A percentile compares a stretch with the other conserved stretches of the same genome.
These are phyloP conservation scores for Penicillium paradoxum DNA, from an alignment of 495 filamentous ascomycete species.

Conservation along the genomic window DNA sequence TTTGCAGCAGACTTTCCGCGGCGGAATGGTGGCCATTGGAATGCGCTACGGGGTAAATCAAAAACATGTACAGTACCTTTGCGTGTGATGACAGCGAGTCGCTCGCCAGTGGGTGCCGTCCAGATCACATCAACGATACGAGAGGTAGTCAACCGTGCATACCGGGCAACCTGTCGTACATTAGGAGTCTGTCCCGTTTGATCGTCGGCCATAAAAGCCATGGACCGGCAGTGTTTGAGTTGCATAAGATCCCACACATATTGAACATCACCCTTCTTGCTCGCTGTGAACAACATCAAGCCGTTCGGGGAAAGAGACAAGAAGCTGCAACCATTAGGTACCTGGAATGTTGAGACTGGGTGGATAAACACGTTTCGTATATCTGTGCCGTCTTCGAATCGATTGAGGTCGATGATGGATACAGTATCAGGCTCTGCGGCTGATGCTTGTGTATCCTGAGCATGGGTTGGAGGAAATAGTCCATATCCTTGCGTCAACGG, in stretches of 20 bases:
- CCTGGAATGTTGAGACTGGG: constrained; percentile 73
- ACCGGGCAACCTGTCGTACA: constrained; percentile 79
- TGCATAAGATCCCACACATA: constrained; percentile 92
- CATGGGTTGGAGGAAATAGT: constrained; percentile 75
- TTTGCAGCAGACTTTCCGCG: constrained; percentile 47
- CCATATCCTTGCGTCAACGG: constrained; percentile 27
- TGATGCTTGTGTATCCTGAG: constrained; percentile 42
- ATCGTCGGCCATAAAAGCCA: constrained; percentile 38
- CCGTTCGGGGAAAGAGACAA: constrained; percentile 85
- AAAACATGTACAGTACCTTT: constrained; percentile 91
- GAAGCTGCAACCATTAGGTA: constrained; percentile 83
- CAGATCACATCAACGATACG: constrained; percentile 86
- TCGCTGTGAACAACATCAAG: constrained; percentile 79
- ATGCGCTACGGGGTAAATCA: constrained; percentile 75
- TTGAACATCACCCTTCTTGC: constrained; percentile 85
- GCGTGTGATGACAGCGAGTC: constrained; percentile 79
- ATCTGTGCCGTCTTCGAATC: constrained; percentile 47
- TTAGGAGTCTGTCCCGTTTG: constrained; percentile 30
- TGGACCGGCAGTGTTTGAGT: constrained; percentile 38
- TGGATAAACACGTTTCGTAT: constrained; percentile 39
- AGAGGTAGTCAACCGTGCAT: constrained; percentile 84
- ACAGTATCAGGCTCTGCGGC: constrained; percentile 70
- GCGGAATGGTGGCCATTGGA: constrained; percentile 84
- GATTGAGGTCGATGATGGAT: constrained; percentile 77
- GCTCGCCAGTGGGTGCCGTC: constrained; percentile 74